Percentiles rank a stretch among this genome's conserved stretches.
These are phyloP conservation scores for Haplosporangium gracile DNA, from an alignment of 192 early-diverging fungal genomes.

Conservation along the genomic window DNA sequence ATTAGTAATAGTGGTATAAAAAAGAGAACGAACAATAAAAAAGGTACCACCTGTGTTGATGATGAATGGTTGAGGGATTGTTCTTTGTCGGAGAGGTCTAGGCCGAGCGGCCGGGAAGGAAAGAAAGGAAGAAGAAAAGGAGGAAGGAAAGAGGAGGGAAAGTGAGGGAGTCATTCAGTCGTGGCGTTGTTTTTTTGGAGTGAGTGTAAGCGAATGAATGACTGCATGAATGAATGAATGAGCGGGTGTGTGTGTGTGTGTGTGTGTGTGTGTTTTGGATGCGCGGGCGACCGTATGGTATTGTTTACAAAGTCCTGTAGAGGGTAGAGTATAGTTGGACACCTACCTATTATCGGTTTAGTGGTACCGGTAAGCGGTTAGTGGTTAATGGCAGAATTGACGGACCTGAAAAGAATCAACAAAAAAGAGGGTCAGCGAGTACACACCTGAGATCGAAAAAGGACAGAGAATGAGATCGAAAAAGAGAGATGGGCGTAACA, in stretches of 20 bases:
- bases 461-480: background rate
- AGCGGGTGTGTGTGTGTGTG: background rate
- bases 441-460: conserved; percentile 3
- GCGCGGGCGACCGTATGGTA: background rate
- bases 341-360: background rate
- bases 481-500: conserved; percentile 3
- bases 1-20: conserved; percentile 1
- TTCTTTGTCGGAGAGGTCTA: background rate
- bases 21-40: background rate
- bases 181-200: background rate
- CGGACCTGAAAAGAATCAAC: background rate
- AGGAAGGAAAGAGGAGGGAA: background rate
- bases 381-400: background rate
- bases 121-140: no score
- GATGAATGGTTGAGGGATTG: background rate
- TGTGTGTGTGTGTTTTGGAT: background rate
- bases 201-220: background rate
- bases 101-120: background rate
- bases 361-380: background rate
- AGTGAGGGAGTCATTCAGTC: background rate
- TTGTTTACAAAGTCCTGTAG: background rate
- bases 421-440: background rate
- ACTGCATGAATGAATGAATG: background rate
- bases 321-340: background rate
- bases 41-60: background rate